Conservation (phyloP, 108 stramenopile genomes). For the Aurantiochytrium sp. region DNA sequence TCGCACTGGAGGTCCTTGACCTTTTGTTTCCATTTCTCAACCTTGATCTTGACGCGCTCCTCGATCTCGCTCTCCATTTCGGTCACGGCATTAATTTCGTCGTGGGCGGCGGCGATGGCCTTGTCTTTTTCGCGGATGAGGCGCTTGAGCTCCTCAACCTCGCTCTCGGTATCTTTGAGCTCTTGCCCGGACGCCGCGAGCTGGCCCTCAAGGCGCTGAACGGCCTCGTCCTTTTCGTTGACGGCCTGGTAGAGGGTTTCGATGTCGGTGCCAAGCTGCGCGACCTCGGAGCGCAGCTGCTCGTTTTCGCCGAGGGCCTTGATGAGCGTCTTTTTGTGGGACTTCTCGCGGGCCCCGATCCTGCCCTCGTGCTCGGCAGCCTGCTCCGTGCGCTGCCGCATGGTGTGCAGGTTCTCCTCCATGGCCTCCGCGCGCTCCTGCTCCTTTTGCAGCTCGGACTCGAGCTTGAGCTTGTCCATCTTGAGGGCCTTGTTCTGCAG, state of each 20-base stretch:
- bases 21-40: constrained; percentile 10
- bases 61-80: constrained; percentile 17
- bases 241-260: constrained; percentile 17
- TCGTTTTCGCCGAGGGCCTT: constrained; percentile 8
- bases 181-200: not conserved
- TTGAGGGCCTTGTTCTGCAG: constrained; percentile 9
- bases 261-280: not conserved
- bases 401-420: constrained; percentile 1
- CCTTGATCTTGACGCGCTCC: constrained; percentile 15
- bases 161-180: constrained; percentile 7
- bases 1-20: not conserved
- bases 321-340: not conserved
- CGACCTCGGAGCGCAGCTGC: not conserved
- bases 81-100: not conserved
- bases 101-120: not conserved
- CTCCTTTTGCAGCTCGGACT: not conserved
- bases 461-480: constrained; percentile 30
- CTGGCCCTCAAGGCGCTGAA: not conserved
- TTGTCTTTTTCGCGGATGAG: not conserved
- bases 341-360: not conserved
- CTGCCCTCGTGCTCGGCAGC: not conserved
- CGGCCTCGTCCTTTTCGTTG: not conserved
- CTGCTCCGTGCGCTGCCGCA: constrained; percentile 1
- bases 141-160: constrained; percentile 23
- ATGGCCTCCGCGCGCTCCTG: not conserved